phyloP scores from a whole-genome alignment of 176 grass and related monocot species.

The Phoenix dactylifera region DNA sequence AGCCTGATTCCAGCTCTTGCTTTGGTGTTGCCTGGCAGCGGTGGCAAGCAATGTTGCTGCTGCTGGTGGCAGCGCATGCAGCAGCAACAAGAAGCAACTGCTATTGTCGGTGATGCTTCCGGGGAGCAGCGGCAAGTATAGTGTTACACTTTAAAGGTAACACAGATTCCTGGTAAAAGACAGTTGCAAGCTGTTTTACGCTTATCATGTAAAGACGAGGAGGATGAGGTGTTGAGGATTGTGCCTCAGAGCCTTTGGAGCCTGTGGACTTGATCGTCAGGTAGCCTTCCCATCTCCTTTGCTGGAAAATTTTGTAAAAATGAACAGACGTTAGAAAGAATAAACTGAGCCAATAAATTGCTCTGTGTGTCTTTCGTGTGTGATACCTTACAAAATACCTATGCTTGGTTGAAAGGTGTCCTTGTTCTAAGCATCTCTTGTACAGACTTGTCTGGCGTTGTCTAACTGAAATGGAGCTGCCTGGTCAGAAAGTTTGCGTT shows the following conservation, averaged over 20 bases:
- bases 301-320: neutral
- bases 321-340: neutral
- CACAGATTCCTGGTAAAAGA: neutral
- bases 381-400: neutral
- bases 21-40: too few relatives aligned
- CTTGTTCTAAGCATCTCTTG: neutral
- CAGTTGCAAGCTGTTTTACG: neutral
- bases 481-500: neutral
- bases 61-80: too few relatives aligned
- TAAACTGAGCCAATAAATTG: neutral
- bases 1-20: too few relatives aligned
- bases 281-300: neutral
- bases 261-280: neutral
- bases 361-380: neutral
- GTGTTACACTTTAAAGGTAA: neutral
- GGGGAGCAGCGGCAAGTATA: too few relatives aligned
- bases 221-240: neutral
- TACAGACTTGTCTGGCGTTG: neutral
- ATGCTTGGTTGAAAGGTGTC: neutral
- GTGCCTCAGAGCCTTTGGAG: neutral
- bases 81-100: slow-evolving; percentile 22
- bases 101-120: too few relatives aligned
- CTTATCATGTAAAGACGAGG: neutral
- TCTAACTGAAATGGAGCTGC: neutral
- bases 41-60: too few relatives aligned